Conservation (phyloP, 202 grass and related monocot genomes). For the Brachypodium distachyon region DNA sequence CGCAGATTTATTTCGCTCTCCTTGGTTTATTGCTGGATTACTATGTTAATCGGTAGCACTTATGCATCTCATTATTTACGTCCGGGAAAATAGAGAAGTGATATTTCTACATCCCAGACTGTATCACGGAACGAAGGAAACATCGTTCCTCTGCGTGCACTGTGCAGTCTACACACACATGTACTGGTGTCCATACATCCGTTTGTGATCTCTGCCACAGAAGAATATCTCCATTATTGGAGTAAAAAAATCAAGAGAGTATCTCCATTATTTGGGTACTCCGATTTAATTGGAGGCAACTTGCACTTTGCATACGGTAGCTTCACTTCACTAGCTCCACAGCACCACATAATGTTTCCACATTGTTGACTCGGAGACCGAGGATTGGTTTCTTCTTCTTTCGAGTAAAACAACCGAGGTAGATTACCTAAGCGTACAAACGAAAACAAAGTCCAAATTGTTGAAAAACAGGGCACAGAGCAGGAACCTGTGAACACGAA, state of each 20-base stretch:
- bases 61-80: too few relatives aligned
- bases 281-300: background rate
- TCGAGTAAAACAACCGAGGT: background rate
- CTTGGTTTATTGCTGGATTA: background rate
- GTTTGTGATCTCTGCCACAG: background rate
- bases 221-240: background rate
- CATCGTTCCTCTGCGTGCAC: background rate
- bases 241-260: too few relatives aligned
- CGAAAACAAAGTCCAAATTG: background rate
- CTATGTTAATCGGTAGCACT: background rate
- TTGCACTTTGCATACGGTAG: background rate
- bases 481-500: background rate
- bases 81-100: too few relatives aligned
- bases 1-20: background rate
- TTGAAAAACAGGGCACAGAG: background rate
- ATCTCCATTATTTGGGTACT: background rate
- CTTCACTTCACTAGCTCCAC: background rate
- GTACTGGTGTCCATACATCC: too few relatives aligned
- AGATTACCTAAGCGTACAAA: conserved; percentile 3
- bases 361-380: background rate
- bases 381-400: background rate
- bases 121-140: background rate
- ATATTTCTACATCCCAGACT: background rate
- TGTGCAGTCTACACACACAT: background rate
- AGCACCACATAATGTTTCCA: background rate